Conservation (phyloP, 768 basidiomycete species). For the Sarcomyxa edulis region DNA sequence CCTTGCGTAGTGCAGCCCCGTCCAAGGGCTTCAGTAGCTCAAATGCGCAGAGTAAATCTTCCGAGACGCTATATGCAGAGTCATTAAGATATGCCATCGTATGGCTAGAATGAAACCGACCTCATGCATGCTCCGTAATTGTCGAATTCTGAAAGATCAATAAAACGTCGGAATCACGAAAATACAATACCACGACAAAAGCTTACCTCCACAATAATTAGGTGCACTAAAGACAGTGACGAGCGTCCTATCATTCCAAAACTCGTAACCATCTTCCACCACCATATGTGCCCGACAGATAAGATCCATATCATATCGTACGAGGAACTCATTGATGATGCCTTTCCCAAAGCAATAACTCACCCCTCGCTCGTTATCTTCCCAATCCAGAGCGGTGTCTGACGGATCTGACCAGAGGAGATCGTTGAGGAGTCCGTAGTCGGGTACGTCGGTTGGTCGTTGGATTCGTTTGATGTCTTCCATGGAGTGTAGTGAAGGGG, state of each 20-base stretch:
- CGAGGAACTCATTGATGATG: conserved; percentile 94
- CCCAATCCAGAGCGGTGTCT: conserved; percentile 97
- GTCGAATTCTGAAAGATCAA: conserved; percentile 66
- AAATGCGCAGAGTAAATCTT: conserved; percentile 95
- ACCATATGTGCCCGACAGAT: conserved; percentile 99
- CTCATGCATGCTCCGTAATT: conserved; percentile 96
- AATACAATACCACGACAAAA: no score
- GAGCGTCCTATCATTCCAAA: conserved; percentile 97
- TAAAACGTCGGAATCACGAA: conserved; percentile 12
- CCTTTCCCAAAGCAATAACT: conserved; percentile 99
- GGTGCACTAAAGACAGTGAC: conserved; percentile 99
- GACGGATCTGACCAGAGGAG: conserved; percentile 98
- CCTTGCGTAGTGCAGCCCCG: conserved; percentile 90
- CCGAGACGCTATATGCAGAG: conserved; percentile 66
- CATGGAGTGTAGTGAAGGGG: conserved; percentile 91
- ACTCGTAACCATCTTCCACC: conserved; percentile 98
- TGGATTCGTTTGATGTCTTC: conserved; percentile 98
- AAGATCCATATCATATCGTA: conserved; percentile 96
- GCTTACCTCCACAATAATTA: conserved; percentile 88
- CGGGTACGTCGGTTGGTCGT: conserved; percentile 96
- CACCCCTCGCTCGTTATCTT: conserved; percentile 98
- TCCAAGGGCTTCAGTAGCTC: conserved; percentile 96
- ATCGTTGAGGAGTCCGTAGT: conserved; percentile 96
- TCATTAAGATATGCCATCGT: conserved; percentile 8
- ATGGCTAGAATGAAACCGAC: conserved; percentile 30